These are phyloP conservation scores for Metarhizium guizhouense DNA, from an alignment of 2,329 filamentous ascomycete species.

Conservation along the genomic window DNA sequence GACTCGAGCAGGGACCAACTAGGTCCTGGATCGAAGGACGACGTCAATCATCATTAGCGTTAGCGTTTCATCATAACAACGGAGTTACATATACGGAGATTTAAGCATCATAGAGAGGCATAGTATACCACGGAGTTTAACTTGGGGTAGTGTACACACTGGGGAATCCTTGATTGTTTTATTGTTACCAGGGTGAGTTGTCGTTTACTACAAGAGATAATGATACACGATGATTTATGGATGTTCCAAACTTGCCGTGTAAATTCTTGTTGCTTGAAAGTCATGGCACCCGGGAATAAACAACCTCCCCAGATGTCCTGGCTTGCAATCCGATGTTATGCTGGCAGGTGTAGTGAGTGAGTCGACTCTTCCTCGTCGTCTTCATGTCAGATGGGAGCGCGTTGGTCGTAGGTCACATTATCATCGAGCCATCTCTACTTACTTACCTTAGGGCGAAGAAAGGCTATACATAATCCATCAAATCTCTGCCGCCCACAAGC, in stretches of 20 bases:
- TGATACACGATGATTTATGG: not conserved
- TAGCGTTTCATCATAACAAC: constrained; percentile 1
- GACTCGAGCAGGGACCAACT: not conserved
- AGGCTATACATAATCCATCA: no score
- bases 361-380: not conserved
- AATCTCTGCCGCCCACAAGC: no score
- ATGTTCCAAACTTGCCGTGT: not conserved
- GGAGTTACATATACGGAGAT: not conserved
- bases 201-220: not conserved
- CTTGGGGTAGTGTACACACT: not conserved
- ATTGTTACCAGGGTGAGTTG: not conserved
- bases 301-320: not conserved
- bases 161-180: not conserved
- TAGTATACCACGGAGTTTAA: not conserved
- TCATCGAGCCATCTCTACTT: no score
- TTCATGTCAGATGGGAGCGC: not conserved
- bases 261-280: not conserved
- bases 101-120: constrained; percentile 1
- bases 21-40: not conserved
- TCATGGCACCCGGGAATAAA: not conserved
- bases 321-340: not conserved
- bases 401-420: no score
- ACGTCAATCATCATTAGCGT: constrained; percentile 1
- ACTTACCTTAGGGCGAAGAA: no score
- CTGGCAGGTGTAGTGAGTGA: no score